Conservation (phyloP, 768 basidiomycete genomes). For the Mrakia frigida region DNA sequence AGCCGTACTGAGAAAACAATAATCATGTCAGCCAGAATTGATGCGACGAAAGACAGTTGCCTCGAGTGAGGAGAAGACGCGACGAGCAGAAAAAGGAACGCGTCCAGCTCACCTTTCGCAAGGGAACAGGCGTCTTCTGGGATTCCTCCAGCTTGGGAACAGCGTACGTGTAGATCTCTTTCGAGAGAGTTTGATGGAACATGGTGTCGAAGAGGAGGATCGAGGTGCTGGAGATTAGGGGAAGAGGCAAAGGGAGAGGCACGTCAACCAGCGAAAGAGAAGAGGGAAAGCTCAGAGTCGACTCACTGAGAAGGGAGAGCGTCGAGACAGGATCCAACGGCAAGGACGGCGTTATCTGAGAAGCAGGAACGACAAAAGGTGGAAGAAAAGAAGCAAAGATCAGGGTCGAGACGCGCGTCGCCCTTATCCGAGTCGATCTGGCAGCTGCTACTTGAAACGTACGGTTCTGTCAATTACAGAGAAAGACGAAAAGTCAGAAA, state of each 20-base stretch:
- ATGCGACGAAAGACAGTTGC: too few relatives aligned
- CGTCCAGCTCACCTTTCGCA: constrained; percentile 55
- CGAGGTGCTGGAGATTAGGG: constrained; percentile 51
- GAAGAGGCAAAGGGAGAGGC: too few relatives aligned
- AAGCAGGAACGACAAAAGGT: neutral
- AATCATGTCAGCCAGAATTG: neutral
- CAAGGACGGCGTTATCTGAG: constrained; percentile 46
- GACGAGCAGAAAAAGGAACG: neutral
- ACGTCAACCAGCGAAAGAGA: too few relatives aligned
- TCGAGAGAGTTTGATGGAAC: constrained; percentile 68
- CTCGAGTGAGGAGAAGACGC: neutral
- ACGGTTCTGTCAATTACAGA: constrained; percentile 50
- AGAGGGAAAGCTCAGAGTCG: too few relatives aligned
- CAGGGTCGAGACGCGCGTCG: too few relatives aligned
- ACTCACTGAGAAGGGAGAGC: constrained; percentile 51
- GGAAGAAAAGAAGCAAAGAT: neutral
- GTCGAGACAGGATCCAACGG: constrained; percentile 53
- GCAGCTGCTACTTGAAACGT: neutral
- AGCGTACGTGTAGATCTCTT: constrained; percentile 71
- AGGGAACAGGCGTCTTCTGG: constrained; percentile 58
- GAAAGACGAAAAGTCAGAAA: too few relatives aligned
- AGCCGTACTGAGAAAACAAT: constrained; percentile 57
- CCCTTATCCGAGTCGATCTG: too few relatives aligned
- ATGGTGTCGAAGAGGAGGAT: constrained; percentile 85
- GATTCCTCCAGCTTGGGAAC: constrained; percentile 50